A percentile compares a stretch with the other conserved stretches of the same genome.
These are phyloP conservation scores for Pestalotiopsis sp. DNA, from an alignment of 2,329 filamentous ascomycete species.

Conservation along the genomic window DNA sequence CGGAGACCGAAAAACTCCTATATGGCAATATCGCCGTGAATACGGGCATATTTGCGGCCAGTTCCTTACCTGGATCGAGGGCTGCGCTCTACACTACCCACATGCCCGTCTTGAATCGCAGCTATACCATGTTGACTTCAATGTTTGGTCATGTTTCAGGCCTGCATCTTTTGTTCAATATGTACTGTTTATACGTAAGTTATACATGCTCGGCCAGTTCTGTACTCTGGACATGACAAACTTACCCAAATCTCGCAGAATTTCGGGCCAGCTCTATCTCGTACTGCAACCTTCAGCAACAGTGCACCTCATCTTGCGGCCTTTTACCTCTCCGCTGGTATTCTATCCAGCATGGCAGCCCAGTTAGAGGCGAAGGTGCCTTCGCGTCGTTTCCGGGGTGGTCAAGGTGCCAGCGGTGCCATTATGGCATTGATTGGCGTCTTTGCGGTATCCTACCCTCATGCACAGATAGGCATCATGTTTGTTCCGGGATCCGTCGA, in stretches of 20 bases:
- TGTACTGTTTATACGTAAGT: slow-evolving; percentile 19
- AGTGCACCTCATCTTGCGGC: slow-evolving; percentile 25
- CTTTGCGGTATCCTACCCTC: slow-evolving; percentile 18
- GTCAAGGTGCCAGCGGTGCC: slow-evolving; percentile 24
- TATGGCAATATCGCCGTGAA: slow-evolving; percentile 19
- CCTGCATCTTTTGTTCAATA: slow-evolving; percentile 22
- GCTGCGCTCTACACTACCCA: slow-evolving; percentile 15
- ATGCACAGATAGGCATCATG: slow-evolving; percentile 20
- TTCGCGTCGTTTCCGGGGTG: slow-evolving; percentile 8
- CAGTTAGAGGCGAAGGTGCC: slow-evolving; percentile 22
- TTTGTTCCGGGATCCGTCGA: slow-evolving; percentile 20
- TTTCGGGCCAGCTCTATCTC: slow-evolving; percentile 16
- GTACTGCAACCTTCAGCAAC: slow-evolving; percentile 16
- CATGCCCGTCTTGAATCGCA: slow-evolving; percentile 15
- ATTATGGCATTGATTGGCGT: slow-evolving; percentile 25
- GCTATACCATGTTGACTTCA: slow-evolving; percentile 28
- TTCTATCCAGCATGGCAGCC: slow-evolving; percentile 23
- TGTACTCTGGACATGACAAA: background rate
- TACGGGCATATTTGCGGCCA: slow-evolving; percentile 12
- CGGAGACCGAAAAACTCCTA: slow-evolving; percentile 13
- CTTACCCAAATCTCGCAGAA: background rate
- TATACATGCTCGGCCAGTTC: background rate
- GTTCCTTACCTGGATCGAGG: background rate
- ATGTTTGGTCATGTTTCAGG: slow-evolving; percentile 24
- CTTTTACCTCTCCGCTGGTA: slow-evolving; percentile 28